phyloP scores from a whole-genome alignment of 2,329 filamentous ascomycete species.

The Coniochaeta sp. region DNA sequence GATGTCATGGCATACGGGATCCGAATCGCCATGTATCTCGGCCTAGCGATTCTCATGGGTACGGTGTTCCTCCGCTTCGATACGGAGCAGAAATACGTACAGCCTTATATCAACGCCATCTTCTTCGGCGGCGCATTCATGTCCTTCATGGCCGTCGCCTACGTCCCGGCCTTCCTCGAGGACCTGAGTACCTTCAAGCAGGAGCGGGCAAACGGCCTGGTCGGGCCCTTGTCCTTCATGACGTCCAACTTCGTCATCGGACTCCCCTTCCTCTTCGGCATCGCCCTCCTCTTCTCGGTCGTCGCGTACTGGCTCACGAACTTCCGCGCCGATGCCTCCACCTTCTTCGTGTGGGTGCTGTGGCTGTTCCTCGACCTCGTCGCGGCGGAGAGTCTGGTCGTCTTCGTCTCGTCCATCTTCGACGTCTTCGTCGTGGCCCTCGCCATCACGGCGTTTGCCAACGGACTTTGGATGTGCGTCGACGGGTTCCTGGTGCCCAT shows the following conservation, averaged over 20 bases:
- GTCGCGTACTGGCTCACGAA: slow-evolving; percentile 76
- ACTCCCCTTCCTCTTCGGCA: slow-evolving; percentile 72
- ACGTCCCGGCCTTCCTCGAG: slow-evolving; percentile 77
- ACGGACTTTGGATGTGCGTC: slow-evolving; percentile 85
- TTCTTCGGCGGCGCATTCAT: slow-evolving; percentile 70
- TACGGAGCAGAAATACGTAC: slow-evolving; percentile 63
- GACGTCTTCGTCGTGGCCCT: slow-evolving; percentile 75
- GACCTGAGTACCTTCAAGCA: slow-evolving; percentile 66
- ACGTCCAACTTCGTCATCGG: slow-evolving; percentile 77
- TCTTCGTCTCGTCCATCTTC: slow-evolving; percentile 64
- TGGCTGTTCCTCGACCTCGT: slow-evolving; percentile 82
- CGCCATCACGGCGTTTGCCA: slow-evolving; percentile 75
- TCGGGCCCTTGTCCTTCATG: slow-evolving; percentile 65
- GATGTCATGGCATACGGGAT: slow-evolving; percentile 81
- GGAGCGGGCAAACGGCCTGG: slow-evolving; percentile 75
- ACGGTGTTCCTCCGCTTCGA: slow-evolving; percentile 74
- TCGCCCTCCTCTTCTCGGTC: slow-evolving; percentile 66
- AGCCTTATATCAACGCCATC: slow-evolving; percentile 76
- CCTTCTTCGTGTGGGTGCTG: slow-evolving; percentile 72
- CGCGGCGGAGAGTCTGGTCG: slow-evolving; percentile 75
- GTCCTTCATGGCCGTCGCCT: slow-evolving; percentile 78
- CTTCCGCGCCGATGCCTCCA: slow-evolving; percentile 55
- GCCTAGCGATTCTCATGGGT: slow-evolving; percentile 77
- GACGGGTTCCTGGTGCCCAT: slow-evolving; percentile 74
- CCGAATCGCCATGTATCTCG: slow-evolving; percentile 69